A percentile compares a stretch with the other conserved stretches of the same genome.
These are phyloP conservation scores for Ajuga reptans DNA, from an alignment of 305 asterid species.

Conservation along the genomic window DNA sequence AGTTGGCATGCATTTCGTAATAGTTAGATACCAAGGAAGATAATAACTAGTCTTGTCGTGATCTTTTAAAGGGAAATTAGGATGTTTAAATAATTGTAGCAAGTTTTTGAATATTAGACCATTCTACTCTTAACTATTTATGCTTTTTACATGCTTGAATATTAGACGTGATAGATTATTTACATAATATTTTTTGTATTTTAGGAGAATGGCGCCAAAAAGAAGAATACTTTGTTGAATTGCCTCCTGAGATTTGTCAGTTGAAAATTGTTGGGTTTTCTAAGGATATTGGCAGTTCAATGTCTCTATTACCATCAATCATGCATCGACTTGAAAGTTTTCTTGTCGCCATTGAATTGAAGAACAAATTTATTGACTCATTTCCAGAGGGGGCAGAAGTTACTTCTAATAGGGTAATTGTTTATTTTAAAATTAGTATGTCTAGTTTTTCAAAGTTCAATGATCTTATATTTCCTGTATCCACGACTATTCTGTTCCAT, in stretches of 20 bases:
- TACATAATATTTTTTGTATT: slow-evolving; percentile 19
- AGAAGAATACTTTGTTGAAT: slow-evolving; percentile 77
- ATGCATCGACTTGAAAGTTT: slow-evolving; percentile 87
- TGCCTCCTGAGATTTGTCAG: slow-evolving; percentile 93
- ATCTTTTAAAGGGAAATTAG: not conserved
- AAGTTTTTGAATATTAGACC: not conserved
- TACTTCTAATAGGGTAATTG: slow-evolving; percentile 52
- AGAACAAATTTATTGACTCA: slow-evolving; percentile 55
- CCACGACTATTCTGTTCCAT: not conserved
- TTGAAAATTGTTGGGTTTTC: slow-evolving; percentile 89
- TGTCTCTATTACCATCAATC: slow-evolving; percentile 85
- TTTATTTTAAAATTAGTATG: not conserved
- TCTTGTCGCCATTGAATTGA: slow-evolving; percentile 82
- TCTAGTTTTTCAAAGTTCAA: not conserved
- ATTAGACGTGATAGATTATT: slow-evolving; percentile 7
- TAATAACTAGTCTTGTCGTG: not conserved
- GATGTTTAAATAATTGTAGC: not conserved
- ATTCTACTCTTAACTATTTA: not conserved
- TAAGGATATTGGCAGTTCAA: slow-evolving; percentile 88
- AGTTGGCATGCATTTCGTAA: not conserved
- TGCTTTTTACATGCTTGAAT: not conserved
- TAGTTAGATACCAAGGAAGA: not conserved
- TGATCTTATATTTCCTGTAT: not conserved
- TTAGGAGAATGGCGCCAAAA: slow-evolving; percentile 63
- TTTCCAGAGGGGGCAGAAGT: slow-evolving; percentile 79